phyloP scores from a whole-genome alignment of 768 basidiomycete genomes.

The Mycena filopes region DNA sequence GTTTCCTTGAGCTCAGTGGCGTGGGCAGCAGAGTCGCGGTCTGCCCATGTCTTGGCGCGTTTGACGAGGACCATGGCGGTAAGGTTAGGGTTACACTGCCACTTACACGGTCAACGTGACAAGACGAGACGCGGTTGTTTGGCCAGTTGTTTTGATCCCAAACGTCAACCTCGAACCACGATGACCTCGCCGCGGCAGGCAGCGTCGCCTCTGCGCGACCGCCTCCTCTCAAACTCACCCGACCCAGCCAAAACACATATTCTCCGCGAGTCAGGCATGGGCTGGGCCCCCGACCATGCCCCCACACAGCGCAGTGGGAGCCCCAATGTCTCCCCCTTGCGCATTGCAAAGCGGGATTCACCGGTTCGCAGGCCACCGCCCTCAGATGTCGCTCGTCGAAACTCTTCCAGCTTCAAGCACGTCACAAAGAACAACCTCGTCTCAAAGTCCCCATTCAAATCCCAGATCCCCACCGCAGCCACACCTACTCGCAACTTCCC shows the following conservation, averaged over 20 bases:
- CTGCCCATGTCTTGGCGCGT: constrained; percentile 44
- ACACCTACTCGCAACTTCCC: constrained; percentile 45
- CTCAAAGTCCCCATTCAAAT: constrained; percentile 88
- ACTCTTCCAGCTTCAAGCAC: constrained; percentile 84
- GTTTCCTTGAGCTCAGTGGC: constrained; percentile 1
- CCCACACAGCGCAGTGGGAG: constrained; percentile 38
- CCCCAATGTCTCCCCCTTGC: constrained; percentile 70
- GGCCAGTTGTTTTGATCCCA: no score
- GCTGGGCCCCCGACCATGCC: constrained; percentile 60
- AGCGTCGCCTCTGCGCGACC: constrained; percentile 62
- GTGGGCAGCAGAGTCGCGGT: constrained; percentile 28
- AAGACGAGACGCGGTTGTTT: no score
- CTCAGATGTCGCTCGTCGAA: constrained; percentile 71
- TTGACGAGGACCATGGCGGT: constrained; percentile 49
- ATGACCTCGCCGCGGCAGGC: constrained; percentile 21
- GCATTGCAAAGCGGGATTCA: constrained; percentile 78
- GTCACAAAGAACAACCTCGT: constrained; percentile 83
- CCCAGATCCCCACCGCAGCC: constrained; percentile 64
- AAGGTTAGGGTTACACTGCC: no score
- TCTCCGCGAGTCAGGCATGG: constrained; percentile 70
- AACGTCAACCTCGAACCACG: constrained; percentile 11
- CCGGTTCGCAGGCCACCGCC: constrained; percentile 50
- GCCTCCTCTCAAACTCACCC: constrained; percentile 69
- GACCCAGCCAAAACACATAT: constrained; percentile 74
- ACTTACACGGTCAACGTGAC: no score